Evolutionary conservation across 306 rosid species (phyloP).

Genomic region (Spatholobus suberectus): DNA sequence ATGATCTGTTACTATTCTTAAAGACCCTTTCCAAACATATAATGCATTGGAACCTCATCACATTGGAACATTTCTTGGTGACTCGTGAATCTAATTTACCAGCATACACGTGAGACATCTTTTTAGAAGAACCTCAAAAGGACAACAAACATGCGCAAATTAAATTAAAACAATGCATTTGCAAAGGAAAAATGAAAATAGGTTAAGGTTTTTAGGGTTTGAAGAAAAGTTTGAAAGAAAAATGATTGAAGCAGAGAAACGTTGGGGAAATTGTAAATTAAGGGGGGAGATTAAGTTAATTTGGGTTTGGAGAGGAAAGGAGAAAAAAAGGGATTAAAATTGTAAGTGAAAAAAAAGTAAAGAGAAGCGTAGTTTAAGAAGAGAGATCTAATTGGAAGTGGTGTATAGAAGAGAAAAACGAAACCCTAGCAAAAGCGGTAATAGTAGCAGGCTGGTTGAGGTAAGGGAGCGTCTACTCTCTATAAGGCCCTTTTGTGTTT

Average conservation of each 20-base stretch:
- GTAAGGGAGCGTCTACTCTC: background rate
- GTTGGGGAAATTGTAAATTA: background rate
- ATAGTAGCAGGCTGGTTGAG: no score
- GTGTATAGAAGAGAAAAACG: background rate
- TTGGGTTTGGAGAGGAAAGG: no score
- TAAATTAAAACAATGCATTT: background rate
- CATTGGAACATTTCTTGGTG: no score
- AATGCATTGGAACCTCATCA: no score
- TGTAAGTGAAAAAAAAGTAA: background rate
- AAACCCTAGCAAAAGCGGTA: constrained; percentile 58
- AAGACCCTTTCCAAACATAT: no score
- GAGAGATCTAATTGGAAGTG: constrained; percentile 44
- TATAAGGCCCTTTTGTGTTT: background rate
- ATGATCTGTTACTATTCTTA: no score
- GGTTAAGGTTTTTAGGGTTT: background rate
- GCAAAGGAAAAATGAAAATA: background rate
- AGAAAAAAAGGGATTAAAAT: no score
- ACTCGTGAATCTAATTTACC: constrained; percentile 95
- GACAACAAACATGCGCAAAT: background rate
- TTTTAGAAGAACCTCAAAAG: constrained; percentile 45
- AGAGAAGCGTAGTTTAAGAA: background rate
- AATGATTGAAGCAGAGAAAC: background rate
- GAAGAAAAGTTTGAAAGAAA: no score
- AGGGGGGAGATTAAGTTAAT: no score
- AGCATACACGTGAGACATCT: constrained; percentile 94